Evolutionary conservation across 306 rosid species (phyloP).

Genomic region (Castanea crenata): DNA sequence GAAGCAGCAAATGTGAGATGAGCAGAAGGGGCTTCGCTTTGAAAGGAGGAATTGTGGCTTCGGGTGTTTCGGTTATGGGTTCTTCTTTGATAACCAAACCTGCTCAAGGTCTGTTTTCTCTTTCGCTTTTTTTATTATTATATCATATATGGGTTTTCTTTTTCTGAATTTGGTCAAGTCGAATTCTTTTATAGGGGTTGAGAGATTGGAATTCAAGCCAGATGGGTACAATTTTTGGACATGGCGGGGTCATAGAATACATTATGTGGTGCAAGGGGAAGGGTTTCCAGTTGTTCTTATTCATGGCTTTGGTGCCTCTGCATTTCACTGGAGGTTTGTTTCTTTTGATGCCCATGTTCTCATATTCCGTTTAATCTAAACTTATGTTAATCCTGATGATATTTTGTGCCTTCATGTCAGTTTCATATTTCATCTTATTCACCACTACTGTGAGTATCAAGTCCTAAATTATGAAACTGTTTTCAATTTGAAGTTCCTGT

Average conservation of each 20-base stretch:
- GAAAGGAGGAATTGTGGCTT: conserved; percentile 78
- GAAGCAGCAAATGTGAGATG: conserved; percentile 78
- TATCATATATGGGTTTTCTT: not conserved
- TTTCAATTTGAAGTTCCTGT: too few relatives aligned
- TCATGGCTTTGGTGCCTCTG: conserved; percentile 97
- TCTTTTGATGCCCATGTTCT: conserved; percentile 1
- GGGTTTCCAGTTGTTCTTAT: conserved; percentile 86
- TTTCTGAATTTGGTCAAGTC: not conserved
- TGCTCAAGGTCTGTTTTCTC: conserved; percentile 51
- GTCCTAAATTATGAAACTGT: too few relatives aligned
- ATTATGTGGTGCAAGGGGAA: conserved; percentile 92
- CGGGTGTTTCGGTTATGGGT: conserved; percentile 64
- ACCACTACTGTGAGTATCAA: too few relatives aligned
- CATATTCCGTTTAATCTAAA: not conserved
- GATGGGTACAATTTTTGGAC: conserved; percentile 92
- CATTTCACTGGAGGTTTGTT: conserved; percentile 83
- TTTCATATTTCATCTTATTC: not conserved
- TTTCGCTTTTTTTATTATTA: not conserved
- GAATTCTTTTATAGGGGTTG: conserved; percentile 46
- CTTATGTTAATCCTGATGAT: not conserved
- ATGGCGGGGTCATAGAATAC: conserved; percentile 88
- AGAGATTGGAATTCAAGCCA: conserved; percentile 59
- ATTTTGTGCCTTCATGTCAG: not conserved
- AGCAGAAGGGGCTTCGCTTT: conserved; percentile 59
- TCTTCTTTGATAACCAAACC: conserved; percentile 51